Percentiles rank a stretch among this genome's conserved stretches.
Conservation (phyloP, 2,329 filamentous ascomycete species). For the Colletotrichum kahawae region DNA sequence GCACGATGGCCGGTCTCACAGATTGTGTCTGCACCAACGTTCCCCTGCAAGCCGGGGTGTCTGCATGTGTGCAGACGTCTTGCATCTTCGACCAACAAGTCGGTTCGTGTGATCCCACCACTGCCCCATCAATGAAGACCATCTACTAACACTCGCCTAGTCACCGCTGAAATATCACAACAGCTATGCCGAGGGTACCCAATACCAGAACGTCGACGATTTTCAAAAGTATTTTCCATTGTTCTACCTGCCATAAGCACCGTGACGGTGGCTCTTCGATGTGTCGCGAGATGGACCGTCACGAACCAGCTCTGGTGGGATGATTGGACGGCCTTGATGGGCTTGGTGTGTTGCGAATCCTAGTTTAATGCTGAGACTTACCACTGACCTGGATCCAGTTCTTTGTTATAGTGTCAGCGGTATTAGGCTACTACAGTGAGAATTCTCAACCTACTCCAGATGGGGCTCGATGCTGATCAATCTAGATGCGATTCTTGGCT, state of each 20-base stretch:
- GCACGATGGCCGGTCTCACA: neutral
- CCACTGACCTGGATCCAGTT: neutral
- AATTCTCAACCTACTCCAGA: neutral
- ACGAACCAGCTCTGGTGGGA: constrained; percentile 19
- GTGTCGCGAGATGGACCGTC: neutral
- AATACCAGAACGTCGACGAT: neutral
- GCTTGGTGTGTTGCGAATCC: neutral
- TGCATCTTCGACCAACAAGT: constrained; percentile 8
- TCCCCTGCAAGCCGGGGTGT: constrained; percentile 1
- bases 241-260: neutral
- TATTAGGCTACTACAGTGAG: neutral
- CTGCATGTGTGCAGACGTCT: constrained; percentile 13
- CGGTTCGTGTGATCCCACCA: neutral
- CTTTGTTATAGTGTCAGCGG: neutral
- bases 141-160: neutral
- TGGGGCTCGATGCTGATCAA: neutral
- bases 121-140: neutral
- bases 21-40: constrained; percentile 14
- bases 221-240: neutral
- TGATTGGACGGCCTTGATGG: constrained; percentile 10
- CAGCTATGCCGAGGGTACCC: constrained; percentile 4
- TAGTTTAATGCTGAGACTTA: neutral
- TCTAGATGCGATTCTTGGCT: constrained; percentile 17
- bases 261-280: constrained; percentile 1
- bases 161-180: neutral